phyloP scores from a whole-genome alignment of 2,329 filamentous ascomycete genomes.

The Aspergillus pseudotamarii region DNA sequence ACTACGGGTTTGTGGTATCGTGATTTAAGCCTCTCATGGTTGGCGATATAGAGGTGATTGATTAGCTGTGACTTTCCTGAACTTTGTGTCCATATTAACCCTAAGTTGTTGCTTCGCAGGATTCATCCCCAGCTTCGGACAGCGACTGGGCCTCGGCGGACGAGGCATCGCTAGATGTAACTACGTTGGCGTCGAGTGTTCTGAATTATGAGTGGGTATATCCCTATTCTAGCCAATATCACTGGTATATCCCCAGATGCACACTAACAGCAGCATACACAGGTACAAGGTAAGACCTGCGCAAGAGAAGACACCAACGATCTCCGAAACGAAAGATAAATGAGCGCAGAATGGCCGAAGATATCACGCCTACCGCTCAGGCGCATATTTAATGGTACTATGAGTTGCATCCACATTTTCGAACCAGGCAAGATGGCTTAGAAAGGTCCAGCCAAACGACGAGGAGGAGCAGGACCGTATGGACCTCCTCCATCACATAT shows the following conservation, averaged over 20 bases:
- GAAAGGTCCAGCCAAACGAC: conserved; percentile 31
- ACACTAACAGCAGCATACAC: conserved; percentile 11
- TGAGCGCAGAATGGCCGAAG: conserved; percentile 32
- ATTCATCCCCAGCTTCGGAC: background rate
- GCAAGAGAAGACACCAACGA: background rate
- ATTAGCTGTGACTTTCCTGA: background rate
- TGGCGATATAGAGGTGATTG: background rate
- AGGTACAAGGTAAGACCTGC: conserved; percentile 34
- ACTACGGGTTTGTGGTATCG: background rate
- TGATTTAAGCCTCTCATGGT: background rate
- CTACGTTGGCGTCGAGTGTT: conserved; percentile 26
- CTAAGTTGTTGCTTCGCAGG: background rate
- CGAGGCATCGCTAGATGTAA: background rate
- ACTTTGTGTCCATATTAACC: background rate
- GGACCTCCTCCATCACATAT: conserved; percentile 40
- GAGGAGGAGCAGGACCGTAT: conserved; percentile 40
- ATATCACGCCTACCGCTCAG: conserved; percentile 37
- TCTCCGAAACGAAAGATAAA: background rate
- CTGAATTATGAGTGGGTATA: conserved; percentile 35
- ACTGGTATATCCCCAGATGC: too few species aligned
- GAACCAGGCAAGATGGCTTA: background rate
- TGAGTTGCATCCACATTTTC: background rate
- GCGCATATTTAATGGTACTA: conserved; percentile 32
- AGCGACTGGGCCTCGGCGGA: background rate
- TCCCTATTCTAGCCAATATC: background rate